These are phyloP conservation scores for Guyanaporus albipodus DNA, from an alignment of 768 basidiomycete species.

Conservation along the genomic window DNA sequence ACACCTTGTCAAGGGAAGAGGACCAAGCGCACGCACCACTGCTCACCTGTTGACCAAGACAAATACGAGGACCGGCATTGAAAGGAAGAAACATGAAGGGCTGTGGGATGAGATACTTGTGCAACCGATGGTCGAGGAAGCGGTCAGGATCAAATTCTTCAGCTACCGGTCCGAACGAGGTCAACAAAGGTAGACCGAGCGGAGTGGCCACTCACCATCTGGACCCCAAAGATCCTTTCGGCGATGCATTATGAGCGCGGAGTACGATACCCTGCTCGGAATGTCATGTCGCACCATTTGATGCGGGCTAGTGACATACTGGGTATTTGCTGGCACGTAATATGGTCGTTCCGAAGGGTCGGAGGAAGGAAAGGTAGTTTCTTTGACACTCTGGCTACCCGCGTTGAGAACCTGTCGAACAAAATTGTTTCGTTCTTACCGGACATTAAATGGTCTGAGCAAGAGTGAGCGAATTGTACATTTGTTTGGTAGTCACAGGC, in stretches of 20 bases:
- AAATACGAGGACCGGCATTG: slow-evolving; percentile 54
- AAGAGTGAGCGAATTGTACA: neutral
- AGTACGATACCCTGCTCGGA: slow-evolving; percentile 38
- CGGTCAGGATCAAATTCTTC: slow-evolving; percentile 69
- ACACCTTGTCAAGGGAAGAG: neutral
- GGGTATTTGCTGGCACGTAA: slow-evolving; percentile 41
- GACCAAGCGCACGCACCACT: neutral
- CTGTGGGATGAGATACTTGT: slow-evolving; percentile 58
- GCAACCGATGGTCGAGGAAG: slow-evolving; percentile 60
- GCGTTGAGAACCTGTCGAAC: neutral
- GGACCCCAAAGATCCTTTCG: slow-evolving; percentile 68
- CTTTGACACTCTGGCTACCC: slow-evolving; percentile 43
- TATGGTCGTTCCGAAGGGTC: slow-evolving; percentile 18
- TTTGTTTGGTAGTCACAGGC: neutral
- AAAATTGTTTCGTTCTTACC: slow-evolving; percentile 24
- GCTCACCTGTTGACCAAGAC: slow-evolving; percentile 48
- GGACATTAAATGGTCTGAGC: slow-evolving; percentile 44
- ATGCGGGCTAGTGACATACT: slow-evolving; percentile 9
- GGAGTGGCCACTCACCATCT: slow-evolving; percentile 42
- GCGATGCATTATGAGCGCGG: slow-evolving; percentile 63
- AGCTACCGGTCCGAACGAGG: slow-evolving; percentile 34
- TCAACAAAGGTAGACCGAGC: neutral
- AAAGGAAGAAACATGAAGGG: slow-evolving; percentile 71
- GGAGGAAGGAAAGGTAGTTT: slow-evolving; percentile 42
- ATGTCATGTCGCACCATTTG: neutral